Conservation (phyloP, 2,329 filamentous ascomycete species). For the Neoarthrinium moseri region DNA sequence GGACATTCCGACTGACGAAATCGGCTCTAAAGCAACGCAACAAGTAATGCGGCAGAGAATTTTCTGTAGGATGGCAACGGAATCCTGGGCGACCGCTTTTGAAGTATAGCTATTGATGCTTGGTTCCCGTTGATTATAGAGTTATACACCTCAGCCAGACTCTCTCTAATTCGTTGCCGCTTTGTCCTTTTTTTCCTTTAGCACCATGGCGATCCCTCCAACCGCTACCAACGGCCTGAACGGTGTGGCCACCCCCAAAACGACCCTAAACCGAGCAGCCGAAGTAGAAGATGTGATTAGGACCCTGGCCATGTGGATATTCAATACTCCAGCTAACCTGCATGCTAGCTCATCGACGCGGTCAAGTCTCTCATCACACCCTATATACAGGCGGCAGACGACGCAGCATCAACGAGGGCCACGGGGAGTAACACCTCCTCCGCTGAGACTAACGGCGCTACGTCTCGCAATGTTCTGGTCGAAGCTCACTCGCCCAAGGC, state of each 20-base stretch:
- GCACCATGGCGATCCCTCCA: background rate
- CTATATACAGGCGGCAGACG: conserved; percentile 70
- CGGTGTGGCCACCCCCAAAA: background rate
- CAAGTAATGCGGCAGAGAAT: background rate
- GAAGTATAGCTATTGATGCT: too few relatives aligned
- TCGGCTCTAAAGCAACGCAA: background rate
- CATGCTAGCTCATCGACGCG: conserved; percentile 62
- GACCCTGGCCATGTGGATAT: too few relatives aligned
- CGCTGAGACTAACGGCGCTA: conserved; percentile 30
- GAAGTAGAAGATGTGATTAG: conserved; percentile 46
- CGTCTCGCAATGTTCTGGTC: conserved; percentile 57
- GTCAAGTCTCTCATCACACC: conserved; percentile 68
- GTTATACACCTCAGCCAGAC: too few relatives aligned
- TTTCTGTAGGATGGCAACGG: background rate
- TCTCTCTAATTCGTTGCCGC: background rate
- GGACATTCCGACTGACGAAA: conserved; percentile 7
- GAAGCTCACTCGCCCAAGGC: conserved; percentile 60
- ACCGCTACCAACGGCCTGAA: background rate
- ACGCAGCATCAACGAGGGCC: conserved; percentile 52
- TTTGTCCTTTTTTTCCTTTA: background rate
- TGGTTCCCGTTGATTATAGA: too few relatives aligned
- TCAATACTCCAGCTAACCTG: background rate
- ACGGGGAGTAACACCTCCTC: conserved; percentile 47
- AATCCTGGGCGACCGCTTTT: background rate
- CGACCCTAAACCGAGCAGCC: conserved; percentile 35